Evolutionary conservation across 495 filamentous ascomycete species (phyloP).

Genomic region (Collariella sp.): DNA sequence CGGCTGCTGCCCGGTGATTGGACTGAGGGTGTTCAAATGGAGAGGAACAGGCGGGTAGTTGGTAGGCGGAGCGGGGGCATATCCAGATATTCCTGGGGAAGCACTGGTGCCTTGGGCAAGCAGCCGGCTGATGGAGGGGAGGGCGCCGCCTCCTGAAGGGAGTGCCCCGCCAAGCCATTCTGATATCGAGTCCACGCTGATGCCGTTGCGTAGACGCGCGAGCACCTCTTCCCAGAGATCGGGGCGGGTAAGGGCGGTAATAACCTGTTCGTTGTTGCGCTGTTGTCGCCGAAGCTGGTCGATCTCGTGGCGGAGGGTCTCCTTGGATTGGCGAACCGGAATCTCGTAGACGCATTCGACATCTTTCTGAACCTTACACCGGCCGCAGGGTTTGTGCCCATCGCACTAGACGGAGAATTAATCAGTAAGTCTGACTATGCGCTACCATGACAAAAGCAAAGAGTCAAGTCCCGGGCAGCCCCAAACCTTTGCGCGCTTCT

Average conservation of each 20-base stretch:
- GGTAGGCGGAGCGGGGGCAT: neutral
- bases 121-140: slow-evolving; percentile 11
- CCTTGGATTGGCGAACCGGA: slow-evolving; percentile 47
- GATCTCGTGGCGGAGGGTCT: slow-evolving; percentile 44
- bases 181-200: slow-evolving; percentile 41
- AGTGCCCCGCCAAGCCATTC: slow-evolving; percentile 34
- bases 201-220: slow-evolving; percentile 38
- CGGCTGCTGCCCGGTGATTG: slow-evolving; percentile 11
- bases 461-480: neutral
- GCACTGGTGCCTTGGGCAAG: neutral
- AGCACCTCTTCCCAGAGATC: slow-evolving; percentile 42
- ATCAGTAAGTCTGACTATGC: neutral
- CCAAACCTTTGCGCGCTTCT: slow-evolving; percentile 48
- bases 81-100: neutral
- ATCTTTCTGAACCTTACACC: slow-evolving; percentile 41
- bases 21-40: slow-evolving; percentile 11
- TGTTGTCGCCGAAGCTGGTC: slow-evolving; percentile 41
- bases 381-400: slow-evolving; percentile 43
- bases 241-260: slow-evolving; percentile 37
- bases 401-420: slow-evolving; percentile 38
- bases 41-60: slow-evolving; percentile 8
- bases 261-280: slow-evolving; percentile 37
- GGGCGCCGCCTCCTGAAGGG: slow-evolving; percentile 13
- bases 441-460: neutral
- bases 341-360: slow-evolving; percentile 46